A percentile compares a stretch with the other conserved stretches of the same genome.
Conservation (phyloP, 768 basidiomycete genomes). For the Leccinellum albellum region DNA sequence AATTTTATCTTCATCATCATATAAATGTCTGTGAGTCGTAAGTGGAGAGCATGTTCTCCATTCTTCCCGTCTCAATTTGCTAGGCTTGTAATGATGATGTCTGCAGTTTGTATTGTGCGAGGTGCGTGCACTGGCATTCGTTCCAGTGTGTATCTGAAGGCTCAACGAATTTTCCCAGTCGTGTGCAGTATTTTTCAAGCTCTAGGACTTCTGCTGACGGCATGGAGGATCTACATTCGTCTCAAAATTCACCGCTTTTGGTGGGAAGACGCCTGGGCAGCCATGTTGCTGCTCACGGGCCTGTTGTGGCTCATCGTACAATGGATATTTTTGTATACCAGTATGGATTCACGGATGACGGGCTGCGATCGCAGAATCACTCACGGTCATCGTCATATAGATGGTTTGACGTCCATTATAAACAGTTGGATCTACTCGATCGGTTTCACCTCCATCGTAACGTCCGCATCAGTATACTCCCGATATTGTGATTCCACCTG, state of each 20-base stretch:
- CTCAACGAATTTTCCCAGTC: constrained; percentile 4
- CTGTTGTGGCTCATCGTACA: constrained; percentile 7
- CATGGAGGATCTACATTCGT: constrained; percentile 18
- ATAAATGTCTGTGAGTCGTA: not conserved
- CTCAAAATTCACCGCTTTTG: constrained; percentile 14
- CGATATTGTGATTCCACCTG: not conserved
- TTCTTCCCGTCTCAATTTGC: not conserved
- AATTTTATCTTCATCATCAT: not conserved
- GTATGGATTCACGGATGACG: constrained; percentile 1
- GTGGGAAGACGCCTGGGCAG: constrained; percentile 22
- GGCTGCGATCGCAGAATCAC: not conserved
- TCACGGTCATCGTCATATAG: constrained; percentile 2
- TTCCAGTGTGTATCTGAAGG: not conserved
- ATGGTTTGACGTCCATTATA: constrained; percentile 5
- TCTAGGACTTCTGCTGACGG: constrained; percentile 13
- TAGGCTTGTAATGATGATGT: not conserved
- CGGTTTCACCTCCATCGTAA: constrained; percentile 6
- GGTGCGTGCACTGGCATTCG: not conserved
- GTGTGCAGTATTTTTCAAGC: constrained; percentile 8
- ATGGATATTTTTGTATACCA: constrained; percentile 6
- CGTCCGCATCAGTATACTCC: not conserved
- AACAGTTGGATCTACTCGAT: constrained; percentile 11
- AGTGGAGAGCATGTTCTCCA: not conserved
- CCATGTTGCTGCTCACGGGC: constrained; percentile 6
- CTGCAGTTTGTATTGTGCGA: constrained; percentile 3